Evolutionary conservation across 805 yeast genomes (phyloP).

Genomic region (Starmerella apis): DNA sequence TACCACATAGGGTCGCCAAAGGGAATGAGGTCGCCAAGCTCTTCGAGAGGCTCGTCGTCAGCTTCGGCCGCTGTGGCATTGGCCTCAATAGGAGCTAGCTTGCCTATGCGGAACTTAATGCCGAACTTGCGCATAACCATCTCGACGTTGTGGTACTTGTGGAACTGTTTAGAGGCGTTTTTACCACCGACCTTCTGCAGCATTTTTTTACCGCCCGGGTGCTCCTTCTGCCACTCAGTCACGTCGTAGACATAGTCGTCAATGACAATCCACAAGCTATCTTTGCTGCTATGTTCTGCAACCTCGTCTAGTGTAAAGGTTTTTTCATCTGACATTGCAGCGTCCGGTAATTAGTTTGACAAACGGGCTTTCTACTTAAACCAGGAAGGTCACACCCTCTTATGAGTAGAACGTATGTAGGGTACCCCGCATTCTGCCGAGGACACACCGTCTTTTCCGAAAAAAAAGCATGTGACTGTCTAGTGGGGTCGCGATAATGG

Average conservation of each 20-base stretch:
- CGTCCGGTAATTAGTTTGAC: too few species aligned
- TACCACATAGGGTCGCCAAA: constrained; percentile 39
- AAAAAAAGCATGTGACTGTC: background rate
- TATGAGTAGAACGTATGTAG: constrained; percentile 1
- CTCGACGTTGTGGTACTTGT: constrained; percentile 37
- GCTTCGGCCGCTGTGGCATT: constrained; percentile 13
- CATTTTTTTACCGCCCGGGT: constrained; percentile 74
- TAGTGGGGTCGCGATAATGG: constrained; percentile 6
- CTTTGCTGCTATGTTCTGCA: constrained; percentile 58
- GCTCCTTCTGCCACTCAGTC: constrained; percentile 58
- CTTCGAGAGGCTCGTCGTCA: constrained; percentile 22
- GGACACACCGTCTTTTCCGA: background rate
- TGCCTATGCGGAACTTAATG: constrained; percentile 31
- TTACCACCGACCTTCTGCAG: constrained; percentile 69
- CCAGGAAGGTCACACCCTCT: background rate
- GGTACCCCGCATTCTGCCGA: constrained; percentile 11
- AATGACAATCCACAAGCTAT: constrained; percentile 75
- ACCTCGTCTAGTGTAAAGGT: constrained; percentile 39
- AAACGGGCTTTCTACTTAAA: background rate
- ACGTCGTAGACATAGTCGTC: constrained; percentile 73
- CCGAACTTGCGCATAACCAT: constrained; percentile 32
- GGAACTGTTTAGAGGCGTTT: constrained; percentile 61
- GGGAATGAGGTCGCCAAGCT: constrained; percentile 31
- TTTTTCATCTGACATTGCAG: constrained; percentile 15
- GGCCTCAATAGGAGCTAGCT: constrained; percentile 17